phyloP scores from a whole-genome alignment of 2,329 filamentous ascomycete species.

The Chaetomiaceae sp. region DNA sequence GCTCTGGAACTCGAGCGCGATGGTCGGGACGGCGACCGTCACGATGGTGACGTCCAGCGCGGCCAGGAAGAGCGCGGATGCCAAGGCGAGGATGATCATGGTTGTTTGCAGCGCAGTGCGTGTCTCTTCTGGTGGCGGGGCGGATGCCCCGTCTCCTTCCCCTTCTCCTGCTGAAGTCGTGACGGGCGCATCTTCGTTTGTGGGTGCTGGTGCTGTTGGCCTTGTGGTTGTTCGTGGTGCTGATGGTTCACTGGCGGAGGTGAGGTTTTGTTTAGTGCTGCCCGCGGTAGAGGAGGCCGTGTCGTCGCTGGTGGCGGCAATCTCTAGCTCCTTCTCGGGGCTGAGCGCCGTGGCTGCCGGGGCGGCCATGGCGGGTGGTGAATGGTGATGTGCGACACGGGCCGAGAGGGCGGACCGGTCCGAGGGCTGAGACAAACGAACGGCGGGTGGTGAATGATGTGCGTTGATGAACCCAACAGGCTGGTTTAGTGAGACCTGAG shows the following conservation, averaged over 20 bases:
- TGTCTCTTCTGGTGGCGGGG: conserved; percentile 23
- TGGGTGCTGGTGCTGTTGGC: not conserved
- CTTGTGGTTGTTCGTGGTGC: not conserved
- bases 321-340: not conserved
- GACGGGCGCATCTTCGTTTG: not conserved
- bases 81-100: conserved; percentile 36
- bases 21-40: conserved; percentile 56
- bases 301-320: conserved; percentile 1
- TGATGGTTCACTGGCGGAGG: not conserved
- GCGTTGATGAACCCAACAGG: not conserved
- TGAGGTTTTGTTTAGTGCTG: not conserved
- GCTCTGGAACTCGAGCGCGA: conserved; percentile 52
- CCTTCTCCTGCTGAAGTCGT: not conserved
- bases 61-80: conserved; percentile 37
- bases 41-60: conserved; percentile 52
- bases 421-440: not conserved
- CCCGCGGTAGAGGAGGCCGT: not conserved
- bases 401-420: not conserved
- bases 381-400: not conserved
- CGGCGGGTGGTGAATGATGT: not conserved
- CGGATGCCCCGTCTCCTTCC: not conserved
- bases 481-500: not conserved
- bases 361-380: not conserved
- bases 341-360: not conserved
- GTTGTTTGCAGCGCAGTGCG: conserved; percentile 29